A percentile compares a stretch with the other conserved stretches of the same genome.
Evolutionary conservation across 306 rosid genomes (phyloP).

Genomic region (Dalbergia cochinchinensis): DNA sequence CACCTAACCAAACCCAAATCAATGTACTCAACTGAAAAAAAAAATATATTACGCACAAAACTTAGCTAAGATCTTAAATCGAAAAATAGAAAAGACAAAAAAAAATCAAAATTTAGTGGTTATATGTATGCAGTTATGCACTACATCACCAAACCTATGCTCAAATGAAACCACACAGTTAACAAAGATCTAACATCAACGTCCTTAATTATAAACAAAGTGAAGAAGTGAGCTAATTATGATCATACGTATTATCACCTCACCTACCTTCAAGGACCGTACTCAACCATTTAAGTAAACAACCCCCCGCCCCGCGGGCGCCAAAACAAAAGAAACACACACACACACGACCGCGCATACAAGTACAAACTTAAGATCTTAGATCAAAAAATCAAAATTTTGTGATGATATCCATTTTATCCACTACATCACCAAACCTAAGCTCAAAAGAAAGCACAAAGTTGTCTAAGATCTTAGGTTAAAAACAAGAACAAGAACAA

Average conservation of each 20-base stretch:
- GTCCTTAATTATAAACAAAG: neutral
- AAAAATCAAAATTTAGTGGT: neutral
- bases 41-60: neutral
- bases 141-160: neutral
- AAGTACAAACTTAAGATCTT: constrained; percentile 26
- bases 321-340: neutral
- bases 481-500: neutral
- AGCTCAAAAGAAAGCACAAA: neutral
- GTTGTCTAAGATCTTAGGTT: neutral
- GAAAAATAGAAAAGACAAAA: neutral
- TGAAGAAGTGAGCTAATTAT: neutral
- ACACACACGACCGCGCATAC: neutral
- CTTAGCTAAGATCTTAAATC: constrained; percentile 25
- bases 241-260: neutral
- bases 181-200: neutral
- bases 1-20: neutral
- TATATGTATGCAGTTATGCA: neutral
- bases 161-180: neutral
- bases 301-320: neutral
- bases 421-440: neutral
- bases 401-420: neutral
- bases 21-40: neutral
- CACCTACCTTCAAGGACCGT: neutral
- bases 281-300: neutral
- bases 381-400: neutral